These are phyloP conservation scores for Eucalyptus polybractea DNA, from an alignment of 345 rosid genomes.

Conservation along the genomic window DNA sequence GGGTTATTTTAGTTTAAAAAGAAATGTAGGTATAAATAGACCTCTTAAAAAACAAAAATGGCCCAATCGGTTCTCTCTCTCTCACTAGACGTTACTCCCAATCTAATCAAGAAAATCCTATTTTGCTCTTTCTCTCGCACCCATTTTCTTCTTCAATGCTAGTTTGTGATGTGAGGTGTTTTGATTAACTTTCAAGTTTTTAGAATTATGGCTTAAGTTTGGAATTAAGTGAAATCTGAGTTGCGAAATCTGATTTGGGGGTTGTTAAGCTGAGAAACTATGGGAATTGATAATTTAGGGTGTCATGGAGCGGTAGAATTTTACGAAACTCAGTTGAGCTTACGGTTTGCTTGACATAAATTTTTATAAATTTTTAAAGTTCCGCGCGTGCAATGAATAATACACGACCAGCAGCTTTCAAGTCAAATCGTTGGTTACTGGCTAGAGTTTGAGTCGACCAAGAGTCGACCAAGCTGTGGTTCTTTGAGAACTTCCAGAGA, in stretches of 20 bases:
- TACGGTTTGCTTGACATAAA: accelerated
- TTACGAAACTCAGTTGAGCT: too few species aligned
- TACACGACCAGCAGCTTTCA: accelerated
- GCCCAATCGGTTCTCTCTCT: too few species aligned
- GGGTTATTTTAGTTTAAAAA: background rate
- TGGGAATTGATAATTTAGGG: too few species aligned
- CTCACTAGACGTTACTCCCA: too few species aligned
- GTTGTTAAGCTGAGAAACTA: too few species aligned
- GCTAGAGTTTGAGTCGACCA: too few species aligned
- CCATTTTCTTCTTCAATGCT: background rate
- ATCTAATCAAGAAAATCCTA: background rate
- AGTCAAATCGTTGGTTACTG: accelerated
- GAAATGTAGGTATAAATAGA: background rate
- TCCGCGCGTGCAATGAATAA: accelerated
- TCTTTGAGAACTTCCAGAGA: accelerated
- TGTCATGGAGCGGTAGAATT: accelerated
- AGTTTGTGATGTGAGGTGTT: too few species aligned
- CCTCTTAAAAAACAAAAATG: background rate
- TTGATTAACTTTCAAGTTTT: too few species aligned
- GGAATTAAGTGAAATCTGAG: too few species aligned
- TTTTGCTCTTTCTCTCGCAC: background rate
- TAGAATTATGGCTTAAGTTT: accelerated
- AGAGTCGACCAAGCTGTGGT: accelerated
- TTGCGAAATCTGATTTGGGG: accelerated
- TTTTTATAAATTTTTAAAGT: too few species aligned